Conservation (phyloP, 2,329 filamentous ascomycete genomes). For the Verticillium klebahnii region DNA sequence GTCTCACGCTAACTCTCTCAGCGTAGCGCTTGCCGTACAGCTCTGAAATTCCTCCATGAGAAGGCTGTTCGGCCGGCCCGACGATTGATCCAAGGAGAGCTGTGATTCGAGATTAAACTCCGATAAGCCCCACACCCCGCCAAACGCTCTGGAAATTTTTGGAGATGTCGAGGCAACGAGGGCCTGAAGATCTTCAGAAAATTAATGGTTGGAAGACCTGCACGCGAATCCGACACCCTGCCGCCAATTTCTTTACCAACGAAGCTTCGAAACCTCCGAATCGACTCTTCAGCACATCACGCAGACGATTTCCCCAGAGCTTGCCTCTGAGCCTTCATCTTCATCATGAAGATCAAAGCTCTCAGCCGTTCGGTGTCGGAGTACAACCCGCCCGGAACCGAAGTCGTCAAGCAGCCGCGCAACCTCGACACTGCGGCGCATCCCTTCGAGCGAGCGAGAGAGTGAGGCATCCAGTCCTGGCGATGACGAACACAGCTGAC, state of each 20-base stretch:
- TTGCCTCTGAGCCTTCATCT: neutral
- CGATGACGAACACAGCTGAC: neutral
- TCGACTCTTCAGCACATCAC: neutral
- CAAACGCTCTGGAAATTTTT: conserved; percentile 12
- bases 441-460: conserved; percentile 84
- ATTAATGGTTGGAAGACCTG: neutral
- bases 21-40: neutral
- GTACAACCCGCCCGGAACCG: conserved; percentile 62
- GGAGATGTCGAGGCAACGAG: neutral
- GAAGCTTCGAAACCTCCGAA: neutral
- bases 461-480: conserved; percentile 62
- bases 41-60: neutral
- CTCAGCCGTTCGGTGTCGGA: conserved; percentile 61
- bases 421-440: conserved; percentile 82
- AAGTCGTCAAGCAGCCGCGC: conserved; percentile 59
- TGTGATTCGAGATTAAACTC: conserved; percentile 10
- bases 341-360: conserved; percentile 56
- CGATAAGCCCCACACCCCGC: conserved; percentile 10
- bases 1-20: too few relatives aligned
- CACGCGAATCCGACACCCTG: neutral
- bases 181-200: neutral
- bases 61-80: neutral
- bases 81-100: conserved; percentile 7
- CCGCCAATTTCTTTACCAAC: neutral
- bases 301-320: neutral